phyloP scores from a whole-genome alignment of 139 green algal species.

The Micractinium conductrix region DNA sequence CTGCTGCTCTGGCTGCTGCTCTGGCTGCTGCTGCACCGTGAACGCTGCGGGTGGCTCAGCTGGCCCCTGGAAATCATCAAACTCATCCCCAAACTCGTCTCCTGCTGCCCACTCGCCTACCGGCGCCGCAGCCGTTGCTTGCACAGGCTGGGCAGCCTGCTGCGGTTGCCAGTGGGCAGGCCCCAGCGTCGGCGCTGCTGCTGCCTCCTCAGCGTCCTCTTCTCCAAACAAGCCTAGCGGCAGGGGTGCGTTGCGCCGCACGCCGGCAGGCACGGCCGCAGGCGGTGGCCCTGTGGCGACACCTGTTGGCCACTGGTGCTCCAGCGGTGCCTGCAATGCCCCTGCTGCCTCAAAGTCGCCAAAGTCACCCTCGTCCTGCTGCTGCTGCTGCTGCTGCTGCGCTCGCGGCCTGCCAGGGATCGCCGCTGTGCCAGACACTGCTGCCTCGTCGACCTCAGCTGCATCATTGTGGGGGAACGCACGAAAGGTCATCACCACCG shows the following conservation, averaged over 20 bases:
- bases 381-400: constrained; percentile 16
- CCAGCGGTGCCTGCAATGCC: neutral
- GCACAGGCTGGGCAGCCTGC: neutral
- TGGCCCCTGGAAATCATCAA: neutral
- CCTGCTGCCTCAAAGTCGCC: neutral
- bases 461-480: neutral
- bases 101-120: neutral
- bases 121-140: neutral
- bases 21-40: neutral
- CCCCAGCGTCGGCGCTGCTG: neutral
- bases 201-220: neutral
- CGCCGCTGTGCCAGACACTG: too few relatives aligned
- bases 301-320: neutral
- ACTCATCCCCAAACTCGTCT: neutral
- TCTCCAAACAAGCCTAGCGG: constrained; percentile 15
- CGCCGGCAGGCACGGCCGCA: neutral
- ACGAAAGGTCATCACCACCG: neutral
- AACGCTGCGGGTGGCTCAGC: neutral
- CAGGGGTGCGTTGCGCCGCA: constrained; percentile 13
- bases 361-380: neutral
- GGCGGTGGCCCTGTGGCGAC: neutral
- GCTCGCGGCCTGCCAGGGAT: neutral
- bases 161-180: neutral
- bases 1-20: neutral
- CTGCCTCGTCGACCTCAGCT: neutral